phyloP scores from a whole-genome alignment of 495 filamentous ascomycete species.

The Baudoinia panamericana region DNA sequence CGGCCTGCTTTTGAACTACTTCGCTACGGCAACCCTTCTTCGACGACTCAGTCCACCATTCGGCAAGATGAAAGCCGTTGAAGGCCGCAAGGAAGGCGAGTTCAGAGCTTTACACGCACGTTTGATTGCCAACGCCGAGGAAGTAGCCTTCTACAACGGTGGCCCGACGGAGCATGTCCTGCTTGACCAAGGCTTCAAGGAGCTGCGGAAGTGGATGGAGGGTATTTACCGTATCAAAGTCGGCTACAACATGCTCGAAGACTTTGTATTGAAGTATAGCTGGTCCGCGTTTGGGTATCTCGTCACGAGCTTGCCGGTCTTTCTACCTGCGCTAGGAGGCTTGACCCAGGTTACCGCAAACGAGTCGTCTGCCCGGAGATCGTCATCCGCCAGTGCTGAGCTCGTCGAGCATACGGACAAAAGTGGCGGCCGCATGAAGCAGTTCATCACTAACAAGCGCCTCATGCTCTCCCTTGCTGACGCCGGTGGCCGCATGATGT shows the following conservation, averaged over 20 bases:
- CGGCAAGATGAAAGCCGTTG: conserved; percentile 88
- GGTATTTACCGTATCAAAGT: conserved; percentile 92
- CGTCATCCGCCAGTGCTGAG: background rate
- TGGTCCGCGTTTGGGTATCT: conserved; percentile 98
- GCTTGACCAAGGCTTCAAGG: conserved; percentile 77
- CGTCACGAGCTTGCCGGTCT: conserved; percentile 80
- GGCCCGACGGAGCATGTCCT: conserved; percentile 85
- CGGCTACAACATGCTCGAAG: conserved; percentile 96
- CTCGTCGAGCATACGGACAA: background rate
- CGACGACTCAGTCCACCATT: conserved; percentile 84
- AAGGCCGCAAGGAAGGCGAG: conserved; percentile 85
- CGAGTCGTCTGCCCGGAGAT: background rate
- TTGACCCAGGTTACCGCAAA: conserved; percentile 28
- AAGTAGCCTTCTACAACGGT: conserved; percentile 97
- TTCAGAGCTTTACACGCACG: conserved; percentile 82
- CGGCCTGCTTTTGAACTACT: conserved; percentile 81
- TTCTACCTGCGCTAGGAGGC: conserved; percentile 90
- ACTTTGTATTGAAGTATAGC: conserved; percentile 94
- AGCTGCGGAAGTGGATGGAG: conserved; percentile 89
- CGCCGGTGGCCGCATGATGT: conserved; percentile 97
- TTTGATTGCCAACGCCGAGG: conserved; percentile 92
- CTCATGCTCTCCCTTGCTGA: conserved; percentile 97
- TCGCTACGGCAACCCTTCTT: conserved; percentile 77
- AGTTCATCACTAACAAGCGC: conserved; percentile 99
- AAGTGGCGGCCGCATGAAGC: conserved; percentile 79